Base-by-base conservation (phyloP, 164 flowering plant species). In the Aristolochia fimbriata region DNA sequence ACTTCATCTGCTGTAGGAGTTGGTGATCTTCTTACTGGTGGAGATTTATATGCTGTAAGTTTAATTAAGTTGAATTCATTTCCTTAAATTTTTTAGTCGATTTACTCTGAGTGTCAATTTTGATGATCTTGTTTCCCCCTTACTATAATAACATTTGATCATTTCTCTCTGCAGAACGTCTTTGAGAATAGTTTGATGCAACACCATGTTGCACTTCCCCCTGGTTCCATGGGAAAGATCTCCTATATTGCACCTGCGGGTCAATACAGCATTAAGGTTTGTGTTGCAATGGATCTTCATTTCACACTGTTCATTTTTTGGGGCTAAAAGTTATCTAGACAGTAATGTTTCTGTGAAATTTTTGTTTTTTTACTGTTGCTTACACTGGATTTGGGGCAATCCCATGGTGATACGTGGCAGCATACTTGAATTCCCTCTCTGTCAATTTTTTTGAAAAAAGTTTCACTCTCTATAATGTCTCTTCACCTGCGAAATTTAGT, bases 21-120 rank as follows among this genome's bases (percentile, higher is more conserved):
- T 64, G 99, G 99, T 15, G 97, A 94, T 75, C 73, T 77, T 77
- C 57, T 94, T 54, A 94, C 97, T 64, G 99, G 97, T 45, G 99
- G 99, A 72, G 97, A 94, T 73, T 73, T 87, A 51, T 94, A 91
- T 76, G 99, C 97, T 68, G 99, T 94, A 83, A 85, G 96, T 62
- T 51, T 43, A 33, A 43, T 62, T 15, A 22, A 23, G 22, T 17
- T 37, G 21, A 12, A 20, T 61, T 51, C 33, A 13, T 33, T 15
- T 25, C 19, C 27, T 56, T 15, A 15, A 21, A 15, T 22, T n/a
- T 37, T 15, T 23, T 41, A 24, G 2, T 24, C 11, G 23, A 8
- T 13, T 52, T 25, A 10, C 20, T 19, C 10, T 37, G 33, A 64
- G n/a, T 47, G 49, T 57, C 17, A n/a, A 22, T 20, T 15, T 16